phyloP scores from a whole-genome alignment of 2,329 filamentous ascomycete species.

The Fusarium falciforme region DNA sequence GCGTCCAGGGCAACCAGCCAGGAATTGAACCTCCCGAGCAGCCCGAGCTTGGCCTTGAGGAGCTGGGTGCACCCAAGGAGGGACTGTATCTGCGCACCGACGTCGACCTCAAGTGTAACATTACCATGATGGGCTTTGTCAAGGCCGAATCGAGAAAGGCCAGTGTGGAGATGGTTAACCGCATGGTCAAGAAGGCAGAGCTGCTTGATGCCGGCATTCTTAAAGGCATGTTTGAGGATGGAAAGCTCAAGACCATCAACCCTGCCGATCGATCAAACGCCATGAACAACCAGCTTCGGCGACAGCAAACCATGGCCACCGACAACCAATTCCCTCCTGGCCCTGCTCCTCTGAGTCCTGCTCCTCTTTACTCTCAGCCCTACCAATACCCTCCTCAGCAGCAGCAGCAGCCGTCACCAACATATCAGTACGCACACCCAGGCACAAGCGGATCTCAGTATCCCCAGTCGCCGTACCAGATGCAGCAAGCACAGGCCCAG shows the following conservation, averaged over 20 bases:
- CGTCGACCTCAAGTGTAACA: slow-evolving; percentile 77
- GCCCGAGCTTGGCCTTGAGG: slow-evolving; percentile 69
- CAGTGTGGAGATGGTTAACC: slow-evolving; percentile 74
- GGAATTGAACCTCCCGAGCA: slow-evolving; percentile 71
- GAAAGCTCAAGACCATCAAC: slow-evolving; percentile 70
- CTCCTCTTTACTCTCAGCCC: slow-evolving; percentile 41
- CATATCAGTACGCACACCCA: slow-evolving; percentile 29
- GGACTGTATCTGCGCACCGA: slow-evolving; percentile 77
- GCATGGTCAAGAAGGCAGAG: slow-evolving; percentile 78
- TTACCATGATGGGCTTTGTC: slow-evolving; percentile 73
- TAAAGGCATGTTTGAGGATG: slow-evolving; percentile 75
- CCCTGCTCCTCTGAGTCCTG: slow-evolving; percentile 16
- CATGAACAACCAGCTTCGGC: slow-evolving; percentile 49
- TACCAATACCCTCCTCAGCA: slow-evolving; percentile 28
- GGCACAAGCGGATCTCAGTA: slow-evolving; percentile 27
- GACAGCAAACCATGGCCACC: slow-evolving; percentile 45
- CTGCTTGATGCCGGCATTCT: slow-evolving; percentile 74
- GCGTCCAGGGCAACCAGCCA: slow-evolving; percentile 75
- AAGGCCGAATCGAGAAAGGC: slow-evolving; percentile 75
- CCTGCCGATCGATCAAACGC: slow-evolving; percentile 61
- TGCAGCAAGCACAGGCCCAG: slow-evolving; percentile 27
- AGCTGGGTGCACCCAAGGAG: slow-evolving; percentile 70
- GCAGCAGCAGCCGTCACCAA: slow-evolving; percentile 42
- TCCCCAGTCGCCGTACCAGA: slow-evolving; percentile 34
- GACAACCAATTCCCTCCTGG: slow-evolving; percentile 9